Evolutionary conservation across 129 eudicot genomes (phyloP).

Genomic region (Pseudognaphalium luteoalbum): DNA sequence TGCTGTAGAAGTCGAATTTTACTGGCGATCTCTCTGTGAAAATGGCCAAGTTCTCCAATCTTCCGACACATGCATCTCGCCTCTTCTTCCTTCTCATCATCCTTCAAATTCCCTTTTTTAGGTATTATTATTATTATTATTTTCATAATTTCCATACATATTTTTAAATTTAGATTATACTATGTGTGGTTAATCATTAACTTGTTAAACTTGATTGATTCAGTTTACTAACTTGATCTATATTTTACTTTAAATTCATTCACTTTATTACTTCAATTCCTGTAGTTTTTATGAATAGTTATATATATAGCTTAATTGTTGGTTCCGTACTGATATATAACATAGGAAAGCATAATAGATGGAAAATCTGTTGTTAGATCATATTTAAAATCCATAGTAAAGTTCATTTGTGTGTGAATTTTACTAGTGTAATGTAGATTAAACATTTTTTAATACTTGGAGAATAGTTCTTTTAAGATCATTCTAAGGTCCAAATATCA

Average conservation of each 20-base stretch:
- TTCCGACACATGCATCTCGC: conserved; percentile 55
- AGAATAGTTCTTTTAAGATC: not conserved
- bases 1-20: conserved; percentile 21
- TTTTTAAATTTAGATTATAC: not conserved
- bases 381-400: too few relatives aligned
- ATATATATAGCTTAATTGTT: too few relatives aligned
- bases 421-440: not conserved
- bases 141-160: conserved; percentile 7
- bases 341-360: too few relatives aligned
- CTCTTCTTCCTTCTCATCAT: conserved; percentile 70
- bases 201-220: not conserved
- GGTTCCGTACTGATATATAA: too few relatives aligned
- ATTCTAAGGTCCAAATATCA: too few relatives aligned
- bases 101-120: conserved; percentile 89
- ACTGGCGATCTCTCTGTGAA: conserved; percentile 18
- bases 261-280: too few relatives aligned
- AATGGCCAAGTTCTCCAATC: conserved; percentile 37
- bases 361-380: too few relatives aligned
- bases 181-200: conserved; percentile 16
- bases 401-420: not conserved
- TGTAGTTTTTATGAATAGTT: conserved; percentile 6
- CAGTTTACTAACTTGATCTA: conserved; percentile 6
- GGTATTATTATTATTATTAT: conserved; percentile 35
- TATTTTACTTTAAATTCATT: not conserved
- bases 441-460: not conserved